phyloP scores from a whole-genome alignment of 78 protist species.

The Isochrysis galbana region DNA sequence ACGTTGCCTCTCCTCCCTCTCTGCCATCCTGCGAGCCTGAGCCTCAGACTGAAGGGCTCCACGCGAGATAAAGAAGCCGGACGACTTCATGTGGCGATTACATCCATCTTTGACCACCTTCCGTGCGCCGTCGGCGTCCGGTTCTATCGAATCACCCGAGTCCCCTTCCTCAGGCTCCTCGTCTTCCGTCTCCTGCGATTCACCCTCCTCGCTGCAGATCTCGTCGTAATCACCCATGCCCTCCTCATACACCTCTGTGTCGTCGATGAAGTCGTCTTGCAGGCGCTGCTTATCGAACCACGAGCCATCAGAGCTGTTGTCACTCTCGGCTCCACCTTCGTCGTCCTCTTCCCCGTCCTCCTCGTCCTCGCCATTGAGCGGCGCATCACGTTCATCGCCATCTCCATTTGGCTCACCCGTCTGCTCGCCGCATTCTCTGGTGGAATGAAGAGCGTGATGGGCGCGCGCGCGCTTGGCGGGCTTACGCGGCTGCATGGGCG shows the following conservation, averaged over 20 bases:
- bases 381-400: neutral
- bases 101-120: neutral
- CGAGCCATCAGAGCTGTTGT: neutral
- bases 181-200: neutral
- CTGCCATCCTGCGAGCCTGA: neutral
- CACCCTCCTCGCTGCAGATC: neutral
- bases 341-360: neutral
- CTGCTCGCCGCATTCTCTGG: neutral
- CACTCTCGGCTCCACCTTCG: neutral
- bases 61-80: neutral
- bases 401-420: neutral
- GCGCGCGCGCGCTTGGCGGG: neutral
- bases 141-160: neutral
- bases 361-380: neutral
- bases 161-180: neutral
- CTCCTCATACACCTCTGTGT: neutral
- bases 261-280: slow-evolving; percentile 10
- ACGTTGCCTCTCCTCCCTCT: too few species aligned
- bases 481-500: neutral
- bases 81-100: neutral
- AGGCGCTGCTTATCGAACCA: slow-evolving; percentile 9
- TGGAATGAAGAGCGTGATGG: too few species aligned
- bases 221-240: neutral
- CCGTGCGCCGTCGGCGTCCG: neutral
- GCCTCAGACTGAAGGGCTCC: neutral